Evolutionary conservation across 1,284 basidiomycete genomes (phyloP).

Genomic region (Melampsora larici-populina): DNA sequence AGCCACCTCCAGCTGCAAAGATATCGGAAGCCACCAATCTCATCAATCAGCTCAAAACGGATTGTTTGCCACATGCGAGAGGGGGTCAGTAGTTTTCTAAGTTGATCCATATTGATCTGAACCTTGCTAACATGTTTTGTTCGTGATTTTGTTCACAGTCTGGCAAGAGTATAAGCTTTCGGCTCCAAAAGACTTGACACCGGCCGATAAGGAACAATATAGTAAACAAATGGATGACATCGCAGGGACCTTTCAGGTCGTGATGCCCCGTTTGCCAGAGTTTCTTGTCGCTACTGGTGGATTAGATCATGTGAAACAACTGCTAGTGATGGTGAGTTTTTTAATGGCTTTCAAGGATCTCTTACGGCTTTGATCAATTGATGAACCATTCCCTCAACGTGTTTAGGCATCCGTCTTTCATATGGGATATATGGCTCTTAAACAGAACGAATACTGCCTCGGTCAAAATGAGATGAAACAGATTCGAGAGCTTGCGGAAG

Average conservation of each 20-base stretch:
- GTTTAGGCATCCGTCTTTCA: constrained; percentile 29
- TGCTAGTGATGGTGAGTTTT: constrained; percentile 28
- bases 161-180: constrained; percentile 24
- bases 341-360: neutral
- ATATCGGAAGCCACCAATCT: constrained; percentile 9
- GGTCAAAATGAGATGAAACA: constrained; percentile 3
- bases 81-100: constrained; percentile 7
- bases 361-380: neutral
- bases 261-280: constrained; percentile 26
- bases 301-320: constrained; percentile 17
- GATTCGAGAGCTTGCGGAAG: constrained; percentile 25
- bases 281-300: constrained; percentile 16
- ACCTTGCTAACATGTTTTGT: neutral
- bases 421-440: neutral
- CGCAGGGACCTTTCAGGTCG: neutral
- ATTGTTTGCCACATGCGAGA: constrained; percentile 12
- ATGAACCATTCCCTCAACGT: neutral
- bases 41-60: constrained; percentile 9
- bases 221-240: constrained; percentile 32
- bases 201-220: constrained; percentile 29
- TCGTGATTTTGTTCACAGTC: neutral
- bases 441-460: constrained; percentile 22
- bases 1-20: neutral
- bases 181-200: constrained; percentile 8
- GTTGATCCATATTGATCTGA: neutral